These are phyloP conservation scores for Botryotinia convoluta DNA, from an alignment of 2,329 filamentous ascomycete genomes.

Conservation along the genomic window DNA sequence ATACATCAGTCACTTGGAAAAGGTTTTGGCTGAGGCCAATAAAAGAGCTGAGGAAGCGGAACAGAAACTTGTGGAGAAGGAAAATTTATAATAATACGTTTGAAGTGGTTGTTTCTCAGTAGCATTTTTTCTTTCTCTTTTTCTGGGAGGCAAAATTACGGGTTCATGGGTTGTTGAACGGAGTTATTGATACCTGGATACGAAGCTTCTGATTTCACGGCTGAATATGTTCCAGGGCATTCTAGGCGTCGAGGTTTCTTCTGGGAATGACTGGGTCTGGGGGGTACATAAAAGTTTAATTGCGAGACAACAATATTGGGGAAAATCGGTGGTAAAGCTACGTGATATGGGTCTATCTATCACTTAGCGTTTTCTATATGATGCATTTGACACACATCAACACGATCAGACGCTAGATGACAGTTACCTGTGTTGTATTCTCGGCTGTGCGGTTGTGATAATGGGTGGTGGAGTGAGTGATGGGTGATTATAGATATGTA, in stretches of 20 bases:
- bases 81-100: conserved; percentile 13
- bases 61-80: conserved; percentile 28
- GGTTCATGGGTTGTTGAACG: not conserved
- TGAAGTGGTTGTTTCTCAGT: not conserved
- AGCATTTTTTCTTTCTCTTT: not conserved
- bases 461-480: not conserved
- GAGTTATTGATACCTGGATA: conserved; percentile 22
- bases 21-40: conserved; percentile 66
- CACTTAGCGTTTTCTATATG: not conserved
- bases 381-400: not conserved
- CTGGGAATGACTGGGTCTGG: not conserved
- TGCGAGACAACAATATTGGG: not conserved
- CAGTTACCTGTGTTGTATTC: not conserved
- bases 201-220: conserved; percentile 13
- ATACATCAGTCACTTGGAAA: conserved; percentile 84
- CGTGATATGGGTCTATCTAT: not conserved
- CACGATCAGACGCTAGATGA: not conserved
- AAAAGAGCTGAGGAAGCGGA: conserved; percentile 49
- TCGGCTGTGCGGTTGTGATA: not conserved
- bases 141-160: not conserved
- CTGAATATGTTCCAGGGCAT: not conserved
- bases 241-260: not conserved
- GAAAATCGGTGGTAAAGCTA: not conserved
- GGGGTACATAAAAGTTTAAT: conserved; percentile 7
- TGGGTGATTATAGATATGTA: not conserved